A percentile compares a stretch with the other conserved stretches of the same genome.
phyloP scores from a whole-genome alignment of 306 rosid genomes.

The Chamaecrista fasciculata region DNA sequence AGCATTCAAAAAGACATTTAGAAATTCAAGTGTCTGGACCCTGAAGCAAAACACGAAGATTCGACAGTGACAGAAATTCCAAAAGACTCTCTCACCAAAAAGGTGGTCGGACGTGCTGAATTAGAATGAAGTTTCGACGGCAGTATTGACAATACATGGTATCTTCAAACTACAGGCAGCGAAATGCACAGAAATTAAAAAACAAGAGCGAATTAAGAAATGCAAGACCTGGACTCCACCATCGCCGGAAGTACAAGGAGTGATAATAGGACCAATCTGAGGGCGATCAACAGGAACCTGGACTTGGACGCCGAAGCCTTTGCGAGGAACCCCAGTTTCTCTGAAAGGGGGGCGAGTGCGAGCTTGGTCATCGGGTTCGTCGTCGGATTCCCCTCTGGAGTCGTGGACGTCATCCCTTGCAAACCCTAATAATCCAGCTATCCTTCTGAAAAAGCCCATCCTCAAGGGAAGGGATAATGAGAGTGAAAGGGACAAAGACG shows the following conservation, averaged over 20 bases:
- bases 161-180: background rate
- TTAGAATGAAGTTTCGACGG: background rate
- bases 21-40: background rate
- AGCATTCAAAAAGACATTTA: slow-evolving; percentile 5
- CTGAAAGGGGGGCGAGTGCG: slow-evolving; percentile 36
- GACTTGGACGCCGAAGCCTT: slow-evolving; percentile 73
- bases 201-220: background rate
- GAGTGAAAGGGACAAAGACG: background rate
- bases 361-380: slow-evolving; percentile 35
- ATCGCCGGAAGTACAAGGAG: slow-evolving; percentile 57
- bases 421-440: slow-evolving; percentile 64
- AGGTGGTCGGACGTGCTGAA: background rate
- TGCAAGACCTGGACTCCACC: slow-evolving; percentile 82
- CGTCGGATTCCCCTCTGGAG: slow-evolving; percentile 41
- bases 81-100: background rate
- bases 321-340: slow-evolving; percentile 59
- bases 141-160: background rate
- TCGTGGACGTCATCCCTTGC: slow-evolving; percentile 54
- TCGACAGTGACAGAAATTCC: background rate
- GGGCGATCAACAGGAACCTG: slow-evolving; percentile 66
- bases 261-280: slow-evolving; percentile 54
- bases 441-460: slow-evolving; percentile 57
- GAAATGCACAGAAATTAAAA: background rate
- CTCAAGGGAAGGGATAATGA: background rate
- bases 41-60: background rate